These are phyloP conservation scores for Aspergillus carlsbadensis DNA, from an alignment of 495 filamentous ascomycete genomes.

Conservation along the genomic window DNA sequence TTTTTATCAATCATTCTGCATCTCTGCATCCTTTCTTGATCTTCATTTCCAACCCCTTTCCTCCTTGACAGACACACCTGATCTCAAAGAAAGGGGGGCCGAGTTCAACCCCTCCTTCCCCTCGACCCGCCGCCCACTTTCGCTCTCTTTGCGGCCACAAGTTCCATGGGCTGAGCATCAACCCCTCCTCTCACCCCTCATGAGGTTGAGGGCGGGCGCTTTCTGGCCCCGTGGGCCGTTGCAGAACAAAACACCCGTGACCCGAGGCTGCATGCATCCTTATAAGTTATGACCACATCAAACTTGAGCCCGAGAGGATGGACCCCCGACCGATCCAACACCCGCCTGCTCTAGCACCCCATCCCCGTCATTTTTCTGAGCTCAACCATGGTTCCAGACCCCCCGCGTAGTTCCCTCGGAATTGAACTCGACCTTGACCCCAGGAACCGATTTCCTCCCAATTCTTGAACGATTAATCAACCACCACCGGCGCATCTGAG, in stretches of 20 bases:
- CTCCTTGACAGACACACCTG: not conserved
- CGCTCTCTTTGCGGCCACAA: not conserved
- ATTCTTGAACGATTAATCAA: not conserved
- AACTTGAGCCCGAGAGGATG: slow-evolving; percentile 7
- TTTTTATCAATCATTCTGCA: slow-evolving; percentile 14
- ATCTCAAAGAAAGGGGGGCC: not conserved
- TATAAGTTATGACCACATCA: slow-evolving; percentile 4
- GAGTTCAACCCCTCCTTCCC: slow-evolving; percentile 8
- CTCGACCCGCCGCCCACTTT: slow-evolving; percentile 21
- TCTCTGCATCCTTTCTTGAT: slow-evolving; percentile 8
- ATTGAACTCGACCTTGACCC: not conserved
- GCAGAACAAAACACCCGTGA: not conserved
- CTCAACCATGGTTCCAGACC: slow-evolving; percentile 22
- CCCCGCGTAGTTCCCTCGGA: not conserved
- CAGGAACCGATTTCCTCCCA: not conserved
- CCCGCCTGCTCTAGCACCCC: not conserved
- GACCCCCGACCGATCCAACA: slow-evolving; percentile 8
- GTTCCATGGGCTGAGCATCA: not conserved
- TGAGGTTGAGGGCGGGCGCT: not conserved
- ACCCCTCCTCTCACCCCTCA: slow-evolving; percentile 25
- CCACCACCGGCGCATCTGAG: no score
- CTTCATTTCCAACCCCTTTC: slow-evolving; percentile 13
- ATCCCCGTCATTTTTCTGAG: slow-evolving; percentile 12
- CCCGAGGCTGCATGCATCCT: slow-evolving; percentile 10
- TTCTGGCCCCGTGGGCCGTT: slow-evolving; percentile 7